Evolutionary conservation across 2,329 filamentous ascomycete genomes (phyloP).

Genomic region (Mariannaea elegans): DNA sequence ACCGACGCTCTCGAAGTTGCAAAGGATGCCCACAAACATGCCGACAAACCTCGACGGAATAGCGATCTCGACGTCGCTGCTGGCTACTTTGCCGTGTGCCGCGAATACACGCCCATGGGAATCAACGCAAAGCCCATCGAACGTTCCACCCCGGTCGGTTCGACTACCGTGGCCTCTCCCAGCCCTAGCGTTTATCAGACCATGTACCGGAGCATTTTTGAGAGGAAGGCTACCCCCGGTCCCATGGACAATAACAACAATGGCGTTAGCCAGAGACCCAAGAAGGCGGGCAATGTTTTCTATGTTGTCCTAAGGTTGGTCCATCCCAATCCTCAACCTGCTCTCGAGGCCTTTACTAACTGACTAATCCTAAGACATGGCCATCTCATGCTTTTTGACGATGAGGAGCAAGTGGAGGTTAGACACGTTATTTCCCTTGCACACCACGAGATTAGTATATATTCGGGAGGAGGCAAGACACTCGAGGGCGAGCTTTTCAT

Average conservation of each 20-base stretch:
- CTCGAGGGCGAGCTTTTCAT: slow-evolving; percentile 95
- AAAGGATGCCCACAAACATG: slow-evolving; percentile 66
- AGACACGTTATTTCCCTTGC: slow-evolving; percentile 94
- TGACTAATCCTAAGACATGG: slow-evolving; percentile 71
- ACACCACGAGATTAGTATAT: slow-evolving; percentile 86
- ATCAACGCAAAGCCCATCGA: slow-evolving; percentile 94
- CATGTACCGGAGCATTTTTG: slow-evolving; percentile 97
- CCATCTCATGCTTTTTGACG: slow-evolving; percentile 97
- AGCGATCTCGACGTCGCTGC: slow-evolving; percentile 82
- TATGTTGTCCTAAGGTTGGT: slow-evolving; percentile 86
- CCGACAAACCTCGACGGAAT: slow-evolving; percentile 62
- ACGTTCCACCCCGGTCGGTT: slow-evolving; percentile 80
- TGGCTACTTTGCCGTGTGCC: slow-evolving; percentile 93
- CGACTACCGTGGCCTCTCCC: slow-evolving; percentile 76
- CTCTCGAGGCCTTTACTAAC: slow-evolving; percentile 18
- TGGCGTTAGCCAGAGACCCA: slow-evolving; percentile 61
- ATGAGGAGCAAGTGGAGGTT: slow-evolving; percentile 93
- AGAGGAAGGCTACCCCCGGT: slow-evolving; percentile 68
- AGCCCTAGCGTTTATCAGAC: slow-evolving; percentile 97
- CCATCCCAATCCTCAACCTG: not conserved
- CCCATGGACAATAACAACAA: slow-evolving; percentile 60
- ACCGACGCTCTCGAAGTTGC: slow-evolving; percentile 68
- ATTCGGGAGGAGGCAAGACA: slow-evolving; percentile 79
- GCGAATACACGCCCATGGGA: slow-evolving; percentile 90
- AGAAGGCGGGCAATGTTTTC: slow-evolving; percentile 85